Percentiles rank a stretch among this genome's conserved stretches.
Evolutionary conservation across 371 early-diverging fungal species (phyloP).

Genomic region (Zopfochytrium polystomum): DNA sequence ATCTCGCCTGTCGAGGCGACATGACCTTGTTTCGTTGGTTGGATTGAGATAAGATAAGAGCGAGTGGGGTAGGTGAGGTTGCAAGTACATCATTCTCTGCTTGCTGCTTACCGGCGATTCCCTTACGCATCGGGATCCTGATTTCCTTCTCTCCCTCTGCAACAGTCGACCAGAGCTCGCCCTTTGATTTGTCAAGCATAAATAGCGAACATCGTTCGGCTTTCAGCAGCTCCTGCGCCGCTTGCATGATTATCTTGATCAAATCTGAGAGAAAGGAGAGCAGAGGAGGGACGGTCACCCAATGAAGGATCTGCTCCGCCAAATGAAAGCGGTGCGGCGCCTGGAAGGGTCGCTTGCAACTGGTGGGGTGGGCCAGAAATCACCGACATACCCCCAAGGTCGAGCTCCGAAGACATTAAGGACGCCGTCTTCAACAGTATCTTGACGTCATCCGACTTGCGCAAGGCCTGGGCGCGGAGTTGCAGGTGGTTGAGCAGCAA

Average conservation of each 20-base stretch:
- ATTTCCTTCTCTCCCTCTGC: slow-evolving; percentile 49
- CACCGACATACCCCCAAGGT: slow-evolving; percentile 34
- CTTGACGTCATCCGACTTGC: slow-evolving; percentile 40
- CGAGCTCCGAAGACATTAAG: slow-evolving; percentile 41
- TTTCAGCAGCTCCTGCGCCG: slow-evolving; percentile 46
- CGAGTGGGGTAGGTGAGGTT: not conserved
- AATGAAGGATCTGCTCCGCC: too few species aligned
- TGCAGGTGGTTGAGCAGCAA: slow-evolving; percentile 24
- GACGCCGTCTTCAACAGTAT: slow-evolving; percentile 44
- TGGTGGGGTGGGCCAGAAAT: not conserved
- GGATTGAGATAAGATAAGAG: not conserved
- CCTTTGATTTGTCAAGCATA: slow-evolving; percentile 43
- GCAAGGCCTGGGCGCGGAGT: slow-evolving; percentile 11
- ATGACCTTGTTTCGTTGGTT: slow-evolving; percentile 24
- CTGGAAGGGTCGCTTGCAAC: too few species aligned
- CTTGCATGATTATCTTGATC: slow-evolving; percentile 47
- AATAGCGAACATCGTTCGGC: slow-evolving; percentile 53
- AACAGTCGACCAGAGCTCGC: slow-evolving; percentile 50
- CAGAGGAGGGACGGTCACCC: too few species aligned
- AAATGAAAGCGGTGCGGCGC: too few species aligned
- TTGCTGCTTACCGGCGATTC: slow-evolving; percentile 48
- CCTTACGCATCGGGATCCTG: slow-evolving; percentile 45
- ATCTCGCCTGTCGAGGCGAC: slow-evolving; percentile 46
- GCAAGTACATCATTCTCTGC: too few species aligned
- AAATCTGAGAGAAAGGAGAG: slow-evolving; percentile 26